These are phyloP conservation scores for Tuber magnatum DNA, from an alignment of 495 filamentous ascomycete genomes.

Conservation along the genomic window DNA sequence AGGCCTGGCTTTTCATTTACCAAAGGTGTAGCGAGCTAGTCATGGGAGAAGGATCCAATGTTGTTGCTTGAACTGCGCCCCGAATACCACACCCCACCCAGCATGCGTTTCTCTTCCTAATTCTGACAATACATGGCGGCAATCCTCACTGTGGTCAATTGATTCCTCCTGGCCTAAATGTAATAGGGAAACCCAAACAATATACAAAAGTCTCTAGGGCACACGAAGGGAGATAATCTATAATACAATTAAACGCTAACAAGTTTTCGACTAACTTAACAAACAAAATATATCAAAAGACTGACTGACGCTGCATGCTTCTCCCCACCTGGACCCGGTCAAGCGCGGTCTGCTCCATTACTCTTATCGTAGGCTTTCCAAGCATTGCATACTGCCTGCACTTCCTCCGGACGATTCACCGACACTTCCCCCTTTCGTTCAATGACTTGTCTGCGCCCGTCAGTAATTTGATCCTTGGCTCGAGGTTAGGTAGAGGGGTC, in stretches of 20 bases:
- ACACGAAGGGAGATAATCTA: neutral
- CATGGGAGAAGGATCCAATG: too few species aligned
- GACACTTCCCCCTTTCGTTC: neutral
- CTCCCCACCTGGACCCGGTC: neutral
- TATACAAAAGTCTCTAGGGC: neutral
- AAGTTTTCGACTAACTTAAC: neutral
- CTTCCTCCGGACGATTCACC: neutral
- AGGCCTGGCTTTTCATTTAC: too few species aligned
- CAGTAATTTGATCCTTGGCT: neutral
- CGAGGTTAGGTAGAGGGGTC: neutral
- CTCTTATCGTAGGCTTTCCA: neutral
- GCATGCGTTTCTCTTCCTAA: neutral
- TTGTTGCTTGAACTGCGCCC: too few species aligned
- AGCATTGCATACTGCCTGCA: neutral
- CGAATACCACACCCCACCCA: neutral
- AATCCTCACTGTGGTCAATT: too few species aligned
- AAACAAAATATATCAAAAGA: neutral
- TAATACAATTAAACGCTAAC: neutral
- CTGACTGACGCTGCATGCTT: neutral
- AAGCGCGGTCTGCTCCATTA: neutral
- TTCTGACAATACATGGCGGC: too few species aligned
- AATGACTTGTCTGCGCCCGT: neutral
- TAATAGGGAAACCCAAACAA: neutral
- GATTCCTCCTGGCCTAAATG: too few species aligned
- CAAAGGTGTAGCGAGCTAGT: neutral